These are phyloP conservation scores for Fagopyrum homotropicum DNA, from an alignment of 148 eudicot genomes.

Conservation along the genomic window DNA sequence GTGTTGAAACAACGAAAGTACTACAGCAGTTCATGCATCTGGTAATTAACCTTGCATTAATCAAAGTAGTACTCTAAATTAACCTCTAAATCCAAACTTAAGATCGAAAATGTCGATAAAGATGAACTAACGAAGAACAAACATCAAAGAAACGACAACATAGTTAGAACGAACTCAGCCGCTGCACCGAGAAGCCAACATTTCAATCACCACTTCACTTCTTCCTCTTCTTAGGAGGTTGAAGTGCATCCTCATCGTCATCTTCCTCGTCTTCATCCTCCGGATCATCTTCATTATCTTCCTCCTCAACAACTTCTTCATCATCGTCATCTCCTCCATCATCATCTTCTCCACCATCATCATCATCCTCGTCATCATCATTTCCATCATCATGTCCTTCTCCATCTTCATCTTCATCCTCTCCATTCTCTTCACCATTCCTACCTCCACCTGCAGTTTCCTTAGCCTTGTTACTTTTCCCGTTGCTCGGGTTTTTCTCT, in stretches of 20 bases:
- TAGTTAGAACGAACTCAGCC: background rate
- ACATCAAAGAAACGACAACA: background rate
- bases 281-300: conserved; percentile 1
- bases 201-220: background rate
- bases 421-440: conserved; percentile 8
- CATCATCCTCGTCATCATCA: background rate
- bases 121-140: background rate
- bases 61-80: conserved; percentile 6
- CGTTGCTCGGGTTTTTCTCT: conserved; percentile 1
- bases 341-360: background rate
- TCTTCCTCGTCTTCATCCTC: conserved; percentile 2
- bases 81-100: background rate
- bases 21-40: background rate
- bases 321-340: background rate
- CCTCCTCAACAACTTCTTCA: conserved; percentile 6
- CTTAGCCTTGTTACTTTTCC: background rate
- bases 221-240: conserved; percentile 10
- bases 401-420: background rate
- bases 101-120: background rate
- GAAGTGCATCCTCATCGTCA: conserved; percentile 7
- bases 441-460: background rate
- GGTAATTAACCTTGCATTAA: background rate
- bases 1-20: background rate
- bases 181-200: background rate
- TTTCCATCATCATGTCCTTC: background rate